phyloP scores from a whole-genome alignment of 768 basidiomycete species.

The Lactarius deliciosus region DNA sequence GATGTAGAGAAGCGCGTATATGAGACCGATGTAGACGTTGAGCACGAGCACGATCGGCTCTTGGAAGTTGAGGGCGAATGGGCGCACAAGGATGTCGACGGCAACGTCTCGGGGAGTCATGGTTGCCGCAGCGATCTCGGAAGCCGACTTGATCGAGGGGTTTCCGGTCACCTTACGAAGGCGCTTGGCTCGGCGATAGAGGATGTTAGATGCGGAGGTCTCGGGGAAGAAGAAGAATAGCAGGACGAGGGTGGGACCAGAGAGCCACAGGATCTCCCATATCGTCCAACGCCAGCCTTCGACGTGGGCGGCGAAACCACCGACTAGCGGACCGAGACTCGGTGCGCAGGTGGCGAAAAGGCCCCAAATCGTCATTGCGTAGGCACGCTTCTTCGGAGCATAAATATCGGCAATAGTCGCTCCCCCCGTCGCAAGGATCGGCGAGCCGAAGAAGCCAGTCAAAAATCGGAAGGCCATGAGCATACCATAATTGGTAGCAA shows the following conservation, averaged over 20 bases:
- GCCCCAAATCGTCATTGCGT: conserved; percentile 35
- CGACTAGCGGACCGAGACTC: conserved; percentile 37
- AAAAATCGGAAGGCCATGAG: conserved; percentile 39
- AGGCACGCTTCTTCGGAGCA: conserved; percentile 31
- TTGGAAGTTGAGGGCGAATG: conserved; percentile 35
- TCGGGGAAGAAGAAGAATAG: conserved; percentile 38
- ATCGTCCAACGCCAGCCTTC: conserved; percentile 40
- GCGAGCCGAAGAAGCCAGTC: conserved; percentile 38
- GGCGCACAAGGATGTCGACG: conserved; percentile 35
- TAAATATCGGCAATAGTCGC: conserved; percentile 35
- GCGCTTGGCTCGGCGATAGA: conserved; percentile 36
- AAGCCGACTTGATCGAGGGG: conserved; percentile 31
- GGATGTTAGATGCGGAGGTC: conserved; percentile 35
- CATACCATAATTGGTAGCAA: conserved; percentile 36
- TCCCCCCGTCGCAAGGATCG: conserved; percentile 38
- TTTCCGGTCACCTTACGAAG: conserved; percentile 37
- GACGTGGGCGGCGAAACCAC: conserved; percentile 37
- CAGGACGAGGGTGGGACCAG: conserved; percentile 33
- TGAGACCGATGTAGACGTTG: conserved; percentile 38
- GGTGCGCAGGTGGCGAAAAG: conserved; percentile 36
- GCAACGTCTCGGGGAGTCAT: conserved; percentile 29
- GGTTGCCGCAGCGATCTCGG: conserved; percentile 32
- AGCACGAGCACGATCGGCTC: conserved; percentile 37
- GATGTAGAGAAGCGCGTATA: conserved; percentile 38
- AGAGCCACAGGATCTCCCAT: conserved; percentile 39